Conservation (phyloP, 176 grass and related monocot genomes). For the Musa itinerans region DNA sequence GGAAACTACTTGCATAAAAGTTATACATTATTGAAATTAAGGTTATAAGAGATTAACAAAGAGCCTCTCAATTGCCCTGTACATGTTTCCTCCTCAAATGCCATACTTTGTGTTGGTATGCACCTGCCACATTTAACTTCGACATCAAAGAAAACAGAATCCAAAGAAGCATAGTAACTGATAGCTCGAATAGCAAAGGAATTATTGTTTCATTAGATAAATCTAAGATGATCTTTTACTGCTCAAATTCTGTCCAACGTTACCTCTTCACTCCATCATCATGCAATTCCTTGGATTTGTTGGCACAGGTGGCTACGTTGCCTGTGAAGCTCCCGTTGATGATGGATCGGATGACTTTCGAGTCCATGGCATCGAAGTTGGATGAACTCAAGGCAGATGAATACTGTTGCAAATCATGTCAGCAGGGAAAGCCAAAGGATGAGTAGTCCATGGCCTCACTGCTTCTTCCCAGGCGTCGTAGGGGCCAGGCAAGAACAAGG, state of each 20-base stretch:
- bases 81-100: too few species aligned
- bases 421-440: slow-evolving; percentile 16
- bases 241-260: too few species aligned
- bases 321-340: slow-evolving; percentile 16
- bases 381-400: slow-evolving; percentile 54
- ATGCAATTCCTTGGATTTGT: too few species aligned
- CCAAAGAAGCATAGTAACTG: not conserved
- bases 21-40: too few species aligned
- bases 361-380: slow-evolving; percentile 61
- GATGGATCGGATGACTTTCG: slow-evolving; percentile 59
- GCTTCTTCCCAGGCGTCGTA: slow-evolving; percentile 50
- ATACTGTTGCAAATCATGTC: slow-evolving; percentile 36
- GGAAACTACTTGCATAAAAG: too few species aligned
- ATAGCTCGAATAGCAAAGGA: not conserved
- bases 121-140: not conserved
- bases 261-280: too few species aligned
- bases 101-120: too few species aligned
- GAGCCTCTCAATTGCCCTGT: too few species aligned
- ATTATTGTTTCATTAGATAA: not conserved
- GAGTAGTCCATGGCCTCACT: slow-evolving; percentile 33
- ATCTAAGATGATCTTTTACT: not conserved
- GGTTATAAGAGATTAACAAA: too few species aligned
- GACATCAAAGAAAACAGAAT: not conserved
- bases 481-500: slow-evolving; percentile 51
- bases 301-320: too few species aligned